Evolutionary conservation across 1,139 yeast species (phyloP).

Genomic region (Hanseniaspora sp.): DNA sequence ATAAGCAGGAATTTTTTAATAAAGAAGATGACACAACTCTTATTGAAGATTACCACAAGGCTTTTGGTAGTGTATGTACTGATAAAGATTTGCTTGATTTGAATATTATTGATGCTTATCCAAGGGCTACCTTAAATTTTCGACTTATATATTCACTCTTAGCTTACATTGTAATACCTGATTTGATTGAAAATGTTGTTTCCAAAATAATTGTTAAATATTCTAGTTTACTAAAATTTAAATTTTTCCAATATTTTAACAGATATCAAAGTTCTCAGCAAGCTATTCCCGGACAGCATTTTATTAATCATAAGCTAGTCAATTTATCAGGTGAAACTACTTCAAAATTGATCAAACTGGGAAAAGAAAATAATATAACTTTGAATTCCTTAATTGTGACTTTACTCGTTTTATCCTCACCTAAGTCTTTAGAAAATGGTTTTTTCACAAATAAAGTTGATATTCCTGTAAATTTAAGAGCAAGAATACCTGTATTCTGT

Average conservation of each 20-base stretch:
- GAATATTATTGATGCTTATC: conserved; percentile 6
- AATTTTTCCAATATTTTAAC: not conserved
- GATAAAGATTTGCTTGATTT: not conserved
- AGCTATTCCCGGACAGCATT: not conserved
- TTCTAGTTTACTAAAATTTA: not conserved
- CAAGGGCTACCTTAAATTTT: not conserved
- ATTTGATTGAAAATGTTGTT: not conserved
- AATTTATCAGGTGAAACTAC: not conserved
- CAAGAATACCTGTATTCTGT: not conserved
- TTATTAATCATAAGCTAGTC: not conserved
- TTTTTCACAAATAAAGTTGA: not conserved
- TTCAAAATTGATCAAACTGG: not conserved
- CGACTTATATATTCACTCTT: not conserved
- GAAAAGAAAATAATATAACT: not conserved
- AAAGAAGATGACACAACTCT: not conserved
- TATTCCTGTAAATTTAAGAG: not conserved
- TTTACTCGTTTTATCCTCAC: not conserved
- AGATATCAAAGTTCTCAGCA: not conserved
- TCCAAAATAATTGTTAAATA: not conserved
- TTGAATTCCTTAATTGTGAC: not conserved
- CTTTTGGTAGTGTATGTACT: not conserved
- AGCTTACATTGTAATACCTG: not conserved
- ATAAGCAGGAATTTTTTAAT: not conserved
- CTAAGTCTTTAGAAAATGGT: not conserved
- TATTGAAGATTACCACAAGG: not conserved